phyloP scores from a whole-genome alignment of 2,329 filamentous ascomycete species.

The Diaporthe helianthi region DNA sequence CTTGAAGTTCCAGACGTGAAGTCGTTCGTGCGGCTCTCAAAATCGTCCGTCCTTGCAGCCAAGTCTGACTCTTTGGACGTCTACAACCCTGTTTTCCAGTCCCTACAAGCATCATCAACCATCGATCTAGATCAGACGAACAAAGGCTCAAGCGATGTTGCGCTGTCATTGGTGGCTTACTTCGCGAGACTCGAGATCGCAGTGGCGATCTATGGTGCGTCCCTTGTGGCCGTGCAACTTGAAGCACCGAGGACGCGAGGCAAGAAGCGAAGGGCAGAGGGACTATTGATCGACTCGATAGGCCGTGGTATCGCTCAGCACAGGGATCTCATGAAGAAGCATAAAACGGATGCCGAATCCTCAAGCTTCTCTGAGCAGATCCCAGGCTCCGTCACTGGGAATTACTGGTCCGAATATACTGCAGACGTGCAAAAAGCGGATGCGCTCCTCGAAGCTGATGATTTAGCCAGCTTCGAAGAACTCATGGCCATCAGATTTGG shows the following conservation, averaged over 20 bases:
- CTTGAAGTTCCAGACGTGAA: conserved; percentile 59
- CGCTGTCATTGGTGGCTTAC: conserved; percentile 62
- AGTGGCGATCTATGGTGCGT: conserved; percentile 68
- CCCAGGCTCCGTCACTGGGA: conserved; percentile 58
- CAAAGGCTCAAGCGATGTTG: conserved; percentile 40
- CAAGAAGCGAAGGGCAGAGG: conserved; percentile 62
- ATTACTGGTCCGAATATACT: conserved; percentile 55
- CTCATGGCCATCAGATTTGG: conserved; percentile 58
- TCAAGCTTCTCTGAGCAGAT: conserved; percentile 48
- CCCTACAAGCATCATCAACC: conserved; percentile 59
- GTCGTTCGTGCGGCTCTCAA: conserved; percentile 72
- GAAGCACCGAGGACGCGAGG: conserved; percentile 64
- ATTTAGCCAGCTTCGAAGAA: conserved; percentile 58
- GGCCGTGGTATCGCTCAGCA: conserved; percentile 64
- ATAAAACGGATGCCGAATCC: conserved; percentile 29
- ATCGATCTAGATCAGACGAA: conserved; percentile 48
- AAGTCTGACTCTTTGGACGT: conserved; percentile 63
- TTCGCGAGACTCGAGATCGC: conserved; percentile 71
- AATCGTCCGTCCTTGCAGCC: conserved; percentile 69
- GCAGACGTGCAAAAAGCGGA: conserved; percentile 56
- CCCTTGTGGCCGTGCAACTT: conserved; percentile 73
- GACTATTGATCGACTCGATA: conserved; percentile 76
- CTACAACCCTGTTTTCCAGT: conserved; percentile 74
- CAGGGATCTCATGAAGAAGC: conserved; percentile 46
- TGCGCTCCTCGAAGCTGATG: conserved; percentile 51